phyloP scores from a whole-genome alignment of 2,329 filamentous ascomycete genomes.

The Cladosporium velox region DNA sequence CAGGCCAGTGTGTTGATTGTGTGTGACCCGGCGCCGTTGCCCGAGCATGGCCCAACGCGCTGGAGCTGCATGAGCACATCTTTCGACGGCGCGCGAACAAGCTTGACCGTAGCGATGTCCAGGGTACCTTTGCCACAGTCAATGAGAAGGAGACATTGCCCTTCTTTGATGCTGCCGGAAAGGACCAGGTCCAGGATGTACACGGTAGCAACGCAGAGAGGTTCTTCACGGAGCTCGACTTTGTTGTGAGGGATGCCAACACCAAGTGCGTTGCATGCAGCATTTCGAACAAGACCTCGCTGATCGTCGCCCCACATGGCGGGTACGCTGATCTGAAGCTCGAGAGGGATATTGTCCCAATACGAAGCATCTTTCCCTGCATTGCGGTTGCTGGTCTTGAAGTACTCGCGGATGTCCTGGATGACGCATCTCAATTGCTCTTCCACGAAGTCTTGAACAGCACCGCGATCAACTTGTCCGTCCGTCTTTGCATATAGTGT shows the following conservation, averaged over 20 bases:
- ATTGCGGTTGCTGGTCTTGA: neutral
- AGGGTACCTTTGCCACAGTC: neutral
- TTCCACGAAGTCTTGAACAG: neutral
- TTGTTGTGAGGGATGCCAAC: no score
- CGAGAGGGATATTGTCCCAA: neutral
- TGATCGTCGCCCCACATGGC: neutral
- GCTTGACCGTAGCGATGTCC: neutral
- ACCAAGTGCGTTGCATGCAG: neutral
- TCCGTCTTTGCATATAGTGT: neutral
- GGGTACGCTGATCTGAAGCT: slow-evolving; percentile 4
- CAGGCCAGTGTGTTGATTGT: neutral
- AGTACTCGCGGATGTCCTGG: neutral
- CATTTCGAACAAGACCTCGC: neutral
- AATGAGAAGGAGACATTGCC: neutral
- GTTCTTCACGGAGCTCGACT: neutral
- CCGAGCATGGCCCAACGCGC: neutral
- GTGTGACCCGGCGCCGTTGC: neutral
- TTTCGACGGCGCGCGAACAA: neutral
- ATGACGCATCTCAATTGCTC: neutral
- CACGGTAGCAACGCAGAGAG: neutral
- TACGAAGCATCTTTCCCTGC: neutral
- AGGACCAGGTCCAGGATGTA: neutral
- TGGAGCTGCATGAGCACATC: neutral
- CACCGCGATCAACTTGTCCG: neutral
- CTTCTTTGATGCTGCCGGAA: neutral